phyloP scores from a whole-genome alignment of 2,329 filamentous ascomycete genomes.

The Elsinoe perseae region DNA sequence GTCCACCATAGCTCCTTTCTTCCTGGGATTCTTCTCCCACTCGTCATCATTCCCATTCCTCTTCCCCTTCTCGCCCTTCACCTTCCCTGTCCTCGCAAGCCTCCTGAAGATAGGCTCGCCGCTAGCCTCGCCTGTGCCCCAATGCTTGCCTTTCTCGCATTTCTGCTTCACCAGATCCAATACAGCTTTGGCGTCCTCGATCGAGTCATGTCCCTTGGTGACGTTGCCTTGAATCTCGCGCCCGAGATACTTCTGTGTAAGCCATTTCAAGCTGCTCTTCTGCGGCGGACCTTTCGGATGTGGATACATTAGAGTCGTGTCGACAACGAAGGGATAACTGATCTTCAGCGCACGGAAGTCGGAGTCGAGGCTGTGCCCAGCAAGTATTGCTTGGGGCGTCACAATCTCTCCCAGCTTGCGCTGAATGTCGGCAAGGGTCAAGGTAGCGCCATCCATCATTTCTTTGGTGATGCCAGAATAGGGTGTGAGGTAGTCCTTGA shows the following conservation, averaged over 20 bases:
- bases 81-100: slow-evolving; percentile 42
- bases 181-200: slow-evolving; percentile 86
- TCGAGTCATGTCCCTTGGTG: slow-evolving; percentile 72
- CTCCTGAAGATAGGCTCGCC: slow-evolving; percentile 87
- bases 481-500: slow-evolving; percentile 83
- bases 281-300: slow-evolving; percentile 83
- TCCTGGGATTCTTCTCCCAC: slow-evolving; percentile 33
- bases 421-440: slow-evolving; percentile 77
- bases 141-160: slow-evolving; percentile 81
- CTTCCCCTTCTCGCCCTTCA: slow-evolving; percentile 24
- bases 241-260: slow-evolving; percentile 75
- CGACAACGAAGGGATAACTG: slow-evolving; percentile 86
- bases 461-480: slow-evolving; percentile 80
- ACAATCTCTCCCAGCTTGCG: slow-evolving; percentile 58
- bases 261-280: slow-evolving; percentile 84
- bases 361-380: slow-evolving; percentile 75
- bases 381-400: slow-evolving; percentile 61
- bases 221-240: slow-evolving; percentile 80
- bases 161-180: slow-evolving; percentile 92
- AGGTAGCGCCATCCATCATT: slow-evolving; percentile 76
- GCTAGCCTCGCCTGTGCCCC: slow-evolving; percentile 71
- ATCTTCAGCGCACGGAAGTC: slow-evolving; percentile 78
- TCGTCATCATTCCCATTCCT: slow-evolving; percentile 37
- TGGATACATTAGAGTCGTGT: slow-evolving; percentile 83
- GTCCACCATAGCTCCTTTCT: slow-evolving; percentile 71